Percentiles rank a stretch among this genome's conserved stretches.
Conservation (phyloP, 2,329 filamentous ascomycete genomes). For the Hirsutella rhossiliensis region DNA sequence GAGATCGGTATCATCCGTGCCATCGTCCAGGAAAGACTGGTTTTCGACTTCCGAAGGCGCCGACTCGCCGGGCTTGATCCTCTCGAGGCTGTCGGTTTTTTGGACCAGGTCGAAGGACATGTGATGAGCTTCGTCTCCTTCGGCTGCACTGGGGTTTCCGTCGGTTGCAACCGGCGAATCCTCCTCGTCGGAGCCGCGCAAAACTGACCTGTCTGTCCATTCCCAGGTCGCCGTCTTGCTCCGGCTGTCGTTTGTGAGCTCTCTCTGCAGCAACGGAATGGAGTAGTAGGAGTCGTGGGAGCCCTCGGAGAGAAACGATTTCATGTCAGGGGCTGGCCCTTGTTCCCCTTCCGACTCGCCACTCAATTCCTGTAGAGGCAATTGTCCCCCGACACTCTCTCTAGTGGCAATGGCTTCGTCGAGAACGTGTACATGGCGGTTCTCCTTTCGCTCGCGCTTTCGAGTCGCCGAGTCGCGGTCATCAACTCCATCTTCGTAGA, state of each 20-base stretch:
- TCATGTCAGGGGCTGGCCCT: slow-evolving; percentile 21
- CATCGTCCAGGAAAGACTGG: slow-evolving; percentile 37
- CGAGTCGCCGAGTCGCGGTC: background rate
- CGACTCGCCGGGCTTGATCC: slow-evolving; percentile 24
- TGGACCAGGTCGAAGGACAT: slow-evolving; percentile 42
- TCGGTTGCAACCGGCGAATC: slow-evolving; percentile 11
- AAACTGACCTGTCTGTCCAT: slow-evolving; percentile 44
- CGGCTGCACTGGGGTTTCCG: slow-evolving; percentile 3
- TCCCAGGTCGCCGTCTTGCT: slow-evolving; percentile 28
- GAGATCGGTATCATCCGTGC: slow-evolving; percentile 42
- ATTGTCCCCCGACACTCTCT: background rate
- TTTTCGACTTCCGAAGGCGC: slow-evolving; percentile 17
- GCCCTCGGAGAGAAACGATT: slow-evolving; percentile 43
- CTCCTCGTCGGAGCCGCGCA: slow-evolving; percentile 34
- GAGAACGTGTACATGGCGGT: slow-evolving; percentile 32
- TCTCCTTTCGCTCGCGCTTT: slow-evolving; percentile 29
- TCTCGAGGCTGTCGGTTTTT: slow-evolving; percentile 39
- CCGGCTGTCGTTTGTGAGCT: slow-evolving; percentile 37
- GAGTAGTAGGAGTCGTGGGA: slow-evolving; percentile 68
- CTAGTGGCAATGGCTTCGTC: slow-evolving; percentile 24
- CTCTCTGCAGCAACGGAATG: slow-evolving; percentile 63
- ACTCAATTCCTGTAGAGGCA: background rate
- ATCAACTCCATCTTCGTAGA: background rate
- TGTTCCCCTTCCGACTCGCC: slow-evolving; percentile 10
- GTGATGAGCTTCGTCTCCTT: slow-evolving; percentile 17